Evolutionary conservation across 257 asterid genomes (phyloP).

Genomic region (Fraxinus excelsior): DNA sequence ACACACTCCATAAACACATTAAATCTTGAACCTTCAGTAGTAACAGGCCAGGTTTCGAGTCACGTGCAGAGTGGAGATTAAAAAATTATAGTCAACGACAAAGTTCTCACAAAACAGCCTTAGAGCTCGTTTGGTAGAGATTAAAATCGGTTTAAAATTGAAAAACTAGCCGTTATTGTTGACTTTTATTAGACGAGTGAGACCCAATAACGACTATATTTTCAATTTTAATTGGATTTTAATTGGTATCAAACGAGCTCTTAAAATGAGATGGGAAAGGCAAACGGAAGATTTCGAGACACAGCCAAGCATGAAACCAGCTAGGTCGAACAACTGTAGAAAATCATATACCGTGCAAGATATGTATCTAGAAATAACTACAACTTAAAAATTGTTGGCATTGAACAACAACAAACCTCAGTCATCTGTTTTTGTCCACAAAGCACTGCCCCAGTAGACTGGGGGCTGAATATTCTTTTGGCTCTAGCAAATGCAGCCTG

Average conservation of each 20-base stretch:
- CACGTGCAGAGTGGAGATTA: not conserved
- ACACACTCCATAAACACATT: too few relatives aligned
- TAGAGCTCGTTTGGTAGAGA: too few relatives aligned
- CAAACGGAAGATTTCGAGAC: not conserved
- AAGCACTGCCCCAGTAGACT: conserved; percentile 79
- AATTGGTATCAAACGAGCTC: too few relatives aligned
- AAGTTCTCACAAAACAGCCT: not conserved
- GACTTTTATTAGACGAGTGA: too few relatives aligned
- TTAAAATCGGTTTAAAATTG: too few relatives aligned
- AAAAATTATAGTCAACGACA: not conserved
- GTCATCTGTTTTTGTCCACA: conserved; percentile 93
- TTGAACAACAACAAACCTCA: conserved; percentile 56
- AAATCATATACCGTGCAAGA: not conserved
- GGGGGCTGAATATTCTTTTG: conserved; percentile 58
- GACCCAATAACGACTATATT: too few relatives aligned
- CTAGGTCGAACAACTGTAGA: not conserved
- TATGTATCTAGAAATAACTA: not conserved
- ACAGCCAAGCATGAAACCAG: not conserved
- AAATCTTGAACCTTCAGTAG: not conserved
- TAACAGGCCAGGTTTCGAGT: not conserved
- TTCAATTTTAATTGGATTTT: too few relatives aligned
- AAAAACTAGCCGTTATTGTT: too few relatives aligned
- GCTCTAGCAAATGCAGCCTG: conserved; percentile 85
- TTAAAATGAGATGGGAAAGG: conserved; percentile 9
- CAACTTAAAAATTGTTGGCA: not conserved